Conservation (phyloP, 805 yeast genomes). For the Candida awuae region DNA sequence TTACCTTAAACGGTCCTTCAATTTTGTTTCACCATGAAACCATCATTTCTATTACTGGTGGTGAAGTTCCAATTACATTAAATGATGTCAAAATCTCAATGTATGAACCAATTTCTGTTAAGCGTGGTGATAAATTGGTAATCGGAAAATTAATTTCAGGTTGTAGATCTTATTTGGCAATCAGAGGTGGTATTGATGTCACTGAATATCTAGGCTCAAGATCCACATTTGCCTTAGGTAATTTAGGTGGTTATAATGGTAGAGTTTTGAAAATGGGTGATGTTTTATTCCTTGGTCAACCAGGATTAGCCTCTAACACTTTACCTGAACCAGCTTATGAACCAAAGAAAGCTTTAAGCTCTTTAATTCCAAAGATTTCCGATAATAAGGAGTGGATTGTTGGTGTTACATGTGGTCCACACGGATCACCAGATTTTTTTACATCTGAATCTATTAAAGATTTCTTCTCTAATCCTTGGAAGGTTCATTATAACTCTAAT, state of each 20-base stretch:
- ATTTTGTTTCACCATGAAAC: slow-evolving; percentile 76
- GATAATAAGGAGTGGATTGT: slow-evolving; percentile 62
- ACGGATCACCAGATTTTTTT: slow-evolving; percentile 95
- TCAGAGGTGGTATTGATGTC: slow-evolving; percentile 90
- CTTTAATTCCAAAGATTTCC: slow-evolving; percentile 46
- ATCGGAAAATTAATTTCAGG: slow-evolving; percentile 79
- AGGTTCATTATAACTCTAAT: slow-evolving; percentile 93
- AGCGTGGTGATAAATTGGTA: slow-evolving; percentile 67
- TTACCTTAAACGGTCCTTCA: slow-evolving; percentile 83
- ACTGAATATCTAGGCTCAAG: slow-evolving; percentile 93
- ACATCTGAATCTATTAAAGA: slow-evolving; percentile 61
- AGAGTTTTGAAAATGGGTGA: slow-evolving; percentile 88
- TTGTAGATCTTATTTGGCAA: slow-evolving; percentile 82
- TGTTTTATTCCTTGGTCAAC: slow-evolving; percentile 78
- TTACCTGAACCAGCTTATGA: slow-evolving; percentile 65
- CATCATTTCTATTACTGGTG: slow-evolving; percentile 82
- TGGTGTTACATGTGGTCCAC: slow-evolving; percentile 96
- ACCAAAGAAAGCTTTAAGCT: slow-evolving; percentile 50
- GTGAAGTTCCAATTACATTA: slow-evolving; percentile 56
- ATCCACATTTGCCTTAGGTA: slow-evolving; percentile 90
- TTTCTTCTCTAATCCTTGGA: slow-evolving; percentile 78
- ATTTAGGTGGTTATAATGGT: slow-evolving; percentile 92
- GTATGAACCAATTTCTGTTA: slow-evolving; percentile 67
- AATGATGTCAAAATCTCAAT: slow-evolving; percentile 50
- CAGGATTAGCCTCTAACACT: slow-evolving; percentile 56